These are phyloP conservation scores for Xylaria castorea DNA, from an alignment of 495 filamentous ascomycete genomes.

Conservation along the genomic window DNA sequence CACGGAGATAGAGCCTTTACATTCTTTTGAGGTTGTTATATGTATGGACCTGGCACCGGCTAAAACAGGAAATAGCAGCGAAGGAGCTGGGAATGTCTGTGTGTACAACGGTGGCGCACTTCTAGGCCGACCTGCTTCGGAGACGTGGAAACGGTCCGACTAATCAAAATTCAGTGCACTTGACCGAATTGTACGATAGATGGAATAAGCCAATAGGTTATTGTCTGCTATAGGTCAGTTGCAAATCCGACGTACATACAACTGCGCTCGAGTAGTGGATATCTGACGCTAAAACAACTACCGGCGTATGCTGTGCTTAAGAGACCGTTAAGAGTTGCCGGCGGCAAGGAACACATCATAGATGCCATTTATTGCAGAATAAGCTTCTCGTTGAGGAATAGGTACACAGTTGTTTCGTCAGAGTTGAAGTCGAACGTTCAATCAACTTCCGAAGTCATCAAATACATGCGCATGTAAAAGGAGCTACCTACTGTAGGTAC, in stretches of 20 bases:
- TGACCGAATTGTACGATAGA: background rate
- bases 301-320: constrained; percentile 19
- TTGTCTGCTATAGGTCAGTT: background rate
- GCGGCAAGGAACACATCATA: background rate
- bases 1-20: background rate
- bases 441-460: background rate
- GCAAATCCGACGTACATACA: background rate
- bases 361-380: background rate
- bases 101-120: background rate
- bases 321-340: constrained; percentile 1
- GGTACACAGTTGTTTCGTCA: background rate
- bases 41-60: background rate
- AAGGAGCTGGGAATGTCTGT: constrained; percentile 3
- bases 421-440: background rate
- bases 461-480: background rate
- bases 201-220: constrained; percentile 2
- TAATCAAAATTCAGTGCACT: constrained; percentile 8
- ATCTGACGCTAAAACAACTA: constrained; percentile 22
- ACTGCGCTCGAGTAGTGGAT: background rate
- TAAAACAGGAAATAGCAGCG: constrained; percentile 19
- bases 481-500: constrained; percentile 3
- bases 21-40: background rate
- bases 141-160: constrained; percentile 8
- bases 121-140: background rate
- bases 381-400: background rate